phyloP scores from a whole-genome alignment of 495 filamentous ascomycete genomes.

The Aspergillus taichungensis region DNA sequence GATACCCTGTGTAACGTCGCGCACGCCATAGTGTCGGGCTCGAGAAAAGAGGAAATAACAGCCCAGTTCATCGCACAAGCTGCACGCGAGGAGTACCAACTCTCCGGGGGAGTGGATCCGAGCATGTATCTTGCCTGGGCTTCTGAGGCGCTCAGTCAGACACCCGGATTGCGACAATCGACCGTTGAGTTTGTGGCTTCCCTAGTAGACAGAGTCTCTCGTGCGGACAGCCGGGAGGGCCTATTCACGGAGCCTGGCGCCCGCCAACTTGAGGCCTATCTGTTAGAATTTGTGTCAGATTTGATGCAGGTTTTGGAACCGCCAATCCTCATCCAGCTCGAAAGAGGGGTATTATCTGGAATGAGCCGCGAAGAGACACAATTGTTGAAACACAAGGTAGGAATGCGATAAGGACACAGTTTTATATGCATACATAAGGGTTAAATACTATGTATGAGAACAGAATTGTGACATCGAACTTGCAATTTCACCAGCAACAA shows the following conservation, averaged over 20 bases:
- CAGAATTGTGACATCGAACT: neutral
- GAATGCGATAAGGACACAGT: slow-evolving; percentile 10
- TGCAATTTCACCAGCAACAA: neutral
- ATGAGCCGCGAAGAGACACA: slow-evolving; percentile 28
- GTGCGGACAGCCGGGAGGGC: no score
- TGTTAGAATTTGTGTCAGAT: slow-evolving; percentile 22
- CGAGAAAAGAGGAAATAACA: slow-evolving; percentile 36
- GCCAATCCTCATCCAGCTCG: slow-evolving; percentile 38
- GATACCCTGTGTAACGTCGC: slow-evolving; percentile 37
- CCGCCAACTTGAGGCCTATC: no score
- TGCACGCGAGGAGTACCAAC: slow-evolving; percentile 36
- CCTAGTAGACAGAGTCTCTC: neutral
- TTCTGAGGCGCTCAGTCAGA: neutral
- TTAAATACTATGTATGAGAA: neutral
- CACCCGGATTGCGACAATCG: slow-evolving; percentile 7
- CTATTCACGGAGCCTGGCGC: no score
- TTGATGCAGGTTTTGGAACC: slow-evolving; percentile 28
- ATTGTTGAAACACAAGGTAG: slow-evolving; percentile 21
- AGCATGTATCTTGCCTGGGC: slow-evolving; percentile 22
- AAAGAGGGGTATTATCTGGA: slow-evolving; percentile 29
- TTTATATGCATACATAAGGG: neutral
- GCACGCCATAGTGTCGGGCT: slow-evolving; percentile 9
- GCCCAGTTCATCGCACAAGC: slow-evolving; percentile 44
- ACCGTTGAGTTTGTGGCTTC: slow-evolving; percentile 7
- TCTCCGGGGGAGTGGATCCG: slow-evolving; percentile 16